Conservation (phyloP, 169 alveolate species). For the Eimeria necatrix region DNA sequence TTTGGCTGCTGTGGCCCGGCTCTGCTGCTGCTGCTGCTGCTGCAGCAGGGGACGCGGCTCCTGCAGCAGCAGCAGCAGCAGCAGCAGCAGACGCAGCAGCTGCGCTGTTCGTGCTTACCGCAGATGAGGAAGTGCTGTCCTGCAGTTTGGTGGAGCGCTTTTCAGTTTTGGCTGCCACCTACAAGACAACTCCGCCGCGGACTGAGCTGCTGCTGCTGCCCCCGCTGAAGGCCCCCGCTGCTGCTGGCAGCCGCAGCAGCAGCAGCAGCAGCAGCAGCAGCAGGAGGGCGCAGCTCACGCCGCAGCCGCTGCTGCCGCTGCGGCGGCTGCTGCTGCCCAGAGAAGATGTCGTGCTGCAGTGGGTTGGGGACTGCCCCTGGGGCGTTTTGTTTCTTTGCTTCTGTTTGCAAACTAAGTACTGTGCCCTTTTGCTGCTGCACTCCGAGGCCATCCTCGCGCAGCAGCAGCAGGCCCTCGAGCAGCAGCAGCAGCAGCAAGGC, state of each 20-base stretch:
- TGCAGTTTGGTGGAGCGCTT: conserved; percentile 46
- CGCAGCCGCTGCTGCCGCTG: conserved; percentile 70
- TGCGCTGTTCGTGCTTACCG: conserved; percentile 13
- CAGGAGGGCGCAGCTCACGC: conserved; percentile 24
- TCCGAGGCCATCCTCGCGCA: conserved; percentile 3
- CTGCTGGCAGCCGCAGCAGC: conserved; percentile 32
- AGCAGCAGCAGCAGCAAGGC: conserved; percentile 61
- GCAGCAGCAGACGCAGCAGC: conserved; percentile 33
- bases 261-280: conserved; percentile 37
- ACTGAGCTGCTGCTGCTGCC: conserved; percentile 64
- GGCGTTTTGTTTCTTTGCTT: conserved; percentile 46
- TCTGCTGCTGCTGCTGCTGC: conserved; percentile 7
- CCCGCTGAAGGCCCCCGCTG: not conserved
- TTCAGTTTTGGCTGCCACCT: conserved; percentile 23
- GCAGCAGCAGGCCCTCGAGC: conserved; percentile 6
- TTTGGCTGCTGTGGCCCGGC: conserved; percentile 51
- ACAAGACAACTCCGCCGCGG: conserved; percentile 21
- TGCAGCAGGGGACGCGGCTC: conserved; percentile 10
- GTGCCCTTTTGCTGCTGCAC: conserved; percentile 71
- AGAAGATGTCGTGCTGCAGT: conserved; percentile 67
- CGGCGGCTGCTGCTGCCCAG: conserved; percentile 57
- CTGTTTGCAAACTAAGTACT: conserved; percentile 33
- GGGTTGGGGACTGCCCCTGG: conserved; percentile 64
- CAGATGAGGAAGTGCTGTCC: not conserved
- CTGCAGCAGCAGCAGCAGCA: conserved; percentile 3